Evolutionary conservation across 331 rosid genomes (phyloP), one percentile per base, ranked within the genome.

Genomic region (Malus hybrid): DNA sequence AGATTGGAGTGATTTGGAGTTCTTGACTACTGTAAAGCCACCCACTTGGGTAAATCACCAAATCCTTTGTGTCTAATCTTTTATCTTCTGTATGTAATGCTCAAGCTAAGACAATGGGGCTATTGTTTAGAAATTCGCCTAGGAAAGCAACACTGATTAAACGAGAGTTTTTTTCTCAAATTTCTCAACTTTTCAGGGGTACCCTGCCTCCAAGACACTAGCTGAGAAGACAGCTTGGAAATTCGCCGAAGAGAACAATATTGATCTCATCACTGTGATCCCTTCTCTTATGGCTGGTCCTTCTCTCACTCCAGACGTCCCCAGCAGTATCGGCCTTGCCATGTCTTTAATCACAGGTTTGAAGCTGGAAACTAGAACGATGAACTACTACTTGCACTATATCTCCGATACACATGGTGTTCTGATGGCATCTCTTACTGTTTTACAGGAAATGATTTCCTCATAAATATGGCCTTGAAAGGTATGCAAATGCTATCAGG

Each of bases 401-500:
- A 15, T 12, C 63, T 28, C 20, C 9, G 22, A 56, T 36, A 67
- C n/a, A 24, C 8, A 6, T 20, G 65, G 26, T 58, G 53, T 77
- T 75, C 68, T 18, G 36, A 67, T 66, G 42, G 16, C 30, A 33
- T 60, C 32, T 15, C 5, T 76, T 64, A 24, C 8, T 33, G 60
- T 77, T n/a, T 73, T 80, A 69, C 88, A 90, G 96, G 97, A 26
- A 80, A 85, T 72, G 88, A 79, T 26, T 88, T 85, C 81, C 90
- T 87, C 70, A 72, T 89, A 85, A 87, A 88, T 26, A 84, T 12
- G 18, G 67, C 63, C n/a, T 15, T 90, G 82, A 92, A 90, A 73
- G 96, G 92, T 4, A 85, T 92, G 96, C 93, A 92, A 76, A 32
- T 82, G 64, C 82, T 89, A 39, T 87, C 96, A 5, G 93, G 96